Evolutionary conservation across 768 basidiomycete genomes (phyloP).

Genomic region (Suillus tomentosus): DNA sequence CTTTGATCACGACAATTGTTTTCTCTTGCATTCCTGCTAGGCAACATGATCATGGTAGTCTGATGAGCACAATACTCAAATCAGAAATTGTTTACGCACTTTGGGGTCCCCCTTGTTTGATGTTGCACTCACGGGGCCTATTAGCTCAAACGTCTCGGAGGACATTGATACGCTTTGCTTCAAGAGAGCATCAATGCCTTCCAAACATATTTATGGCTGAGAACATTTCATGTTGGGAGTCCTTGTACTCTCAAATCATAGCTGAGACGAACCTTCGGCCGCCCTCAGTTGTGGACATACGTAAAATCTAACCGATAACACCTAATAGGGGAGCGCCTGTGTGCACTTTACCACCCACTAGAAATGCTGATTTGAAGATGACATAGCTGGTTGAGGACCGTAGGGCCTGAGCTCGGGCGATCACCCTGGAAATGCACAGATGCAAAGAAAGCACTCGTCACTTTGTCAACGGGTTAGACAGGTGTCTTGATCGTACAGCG

Average conservation of each 20-base stretch:
- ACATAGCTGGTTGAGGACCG: not conserved
- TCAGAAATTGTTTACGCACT: not conserved
- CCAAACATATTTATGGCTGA: not conserved
- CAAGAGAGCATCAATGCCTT: not conserved
- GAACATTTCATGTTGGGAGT: not conserved
- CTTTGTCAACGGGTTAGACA: not conserved
- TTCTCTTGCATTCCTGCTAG: not conserved
- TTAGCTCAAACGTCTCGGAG: not conserved
- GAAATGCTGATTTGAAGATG: not conserved
- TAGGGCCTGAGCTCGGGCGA: not conserved
- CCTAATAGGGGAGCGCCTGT: not conserved
- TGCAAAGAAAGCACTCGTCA: not conserved
- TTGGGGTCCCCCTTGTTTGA: not conserved
- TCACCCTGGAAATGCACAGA: not conserved
- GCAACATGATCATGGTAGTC: not conserved
- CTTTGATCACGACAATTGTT: not conserved
- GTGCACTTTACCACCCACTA: not conserved
- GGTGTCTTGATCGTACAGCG: not conserved
- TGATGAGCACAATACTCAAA: not conserved
- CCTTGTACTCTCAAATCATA: not conserved
- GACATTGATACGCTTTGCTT: not conserved
- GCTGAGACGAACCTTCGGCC: not conserved
- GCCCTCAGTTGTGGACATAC: not conserved
- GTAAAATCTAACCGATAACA: not conserved
- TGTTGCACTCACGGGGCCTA: not conserved